A percentile compares a stretch with the other conserved stretches of the same genome.
Evolutionary conservation across 2,329 filamentous ascomycete species (phyloP).

Genomic region (Chaetomium sp.): DNA sequence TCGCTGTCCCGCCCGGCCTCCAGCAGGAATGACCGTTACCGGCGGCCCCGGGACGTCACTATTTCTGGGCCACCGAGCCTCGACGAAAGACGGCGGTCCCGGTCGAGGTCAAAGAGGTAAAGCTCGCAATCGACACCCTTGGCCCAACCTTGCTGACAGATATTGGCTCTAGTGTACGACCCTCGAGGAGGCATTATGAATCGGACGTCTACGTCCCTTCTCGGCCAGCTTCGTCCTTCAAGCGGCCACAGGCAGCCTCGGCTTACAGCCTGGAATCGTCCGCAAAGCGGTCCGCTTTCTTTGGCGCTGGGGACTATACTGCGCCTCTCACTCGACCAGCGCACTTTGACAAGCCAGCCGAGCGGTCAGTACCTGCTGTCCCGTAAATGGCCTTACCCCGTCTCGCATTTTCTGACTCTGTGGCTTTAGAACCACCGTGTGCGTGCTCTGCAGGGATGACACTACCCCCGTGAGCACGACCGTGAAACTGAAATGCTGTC

Average conservation of each 20-base stretch:
- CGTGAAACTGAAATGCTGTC: constrained; percentile 68
- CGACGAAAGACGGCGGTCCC: constrained; percentile 26
- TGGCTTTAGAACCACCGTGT: constrained; percentile 56
- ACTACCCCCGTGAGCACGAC: constrained; percentile 58
- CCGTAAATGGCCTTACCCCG: not conserved
- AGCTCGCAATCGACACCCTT: not conserved
- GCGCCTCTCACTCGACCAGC: constrained; percentile 20
- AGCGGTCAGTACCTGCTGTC: constrained; percentile 20
- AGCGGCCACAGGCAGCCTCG: constrained; percentile 30
- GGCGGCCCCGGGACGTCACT: constrained; percentile 16
- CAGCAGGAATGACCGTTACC: constrained; percentile 16
- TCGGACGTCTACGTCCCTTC: constrained; percentile 30
- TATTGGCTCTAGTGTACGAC: constrained; percentile 16
- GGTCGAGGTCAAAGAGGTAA: constrained; percentile 23
- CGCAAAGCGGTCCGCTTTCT: constrained; percentile 31
- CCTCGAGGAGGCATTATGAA: constrained; percentile 23
- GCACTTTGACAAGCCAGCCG: constrained; percentile 17
- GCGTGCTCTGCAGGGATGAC: constrained; percentile 61
- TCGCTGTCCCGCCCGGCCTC: constrained; percentile 20
- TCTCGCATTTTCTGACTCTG: constrained; percentile 13
- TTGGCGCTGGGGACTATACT: constrained; percentile 30
- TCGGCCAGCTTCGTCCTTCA: constrained; percentile 27
- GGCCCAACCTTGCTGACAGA: constrained; percentile 13
- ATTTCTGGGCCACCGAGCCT: constrained; percentile 22
- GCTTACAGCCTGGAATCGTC: constrained; percentile 34